Percentiles rank a stretch among this genome's conserved stretches.
Conservation (phyloP, 2,329 filamentous ascomycete genomes). For the Xylariaceae sp. region DNA sequence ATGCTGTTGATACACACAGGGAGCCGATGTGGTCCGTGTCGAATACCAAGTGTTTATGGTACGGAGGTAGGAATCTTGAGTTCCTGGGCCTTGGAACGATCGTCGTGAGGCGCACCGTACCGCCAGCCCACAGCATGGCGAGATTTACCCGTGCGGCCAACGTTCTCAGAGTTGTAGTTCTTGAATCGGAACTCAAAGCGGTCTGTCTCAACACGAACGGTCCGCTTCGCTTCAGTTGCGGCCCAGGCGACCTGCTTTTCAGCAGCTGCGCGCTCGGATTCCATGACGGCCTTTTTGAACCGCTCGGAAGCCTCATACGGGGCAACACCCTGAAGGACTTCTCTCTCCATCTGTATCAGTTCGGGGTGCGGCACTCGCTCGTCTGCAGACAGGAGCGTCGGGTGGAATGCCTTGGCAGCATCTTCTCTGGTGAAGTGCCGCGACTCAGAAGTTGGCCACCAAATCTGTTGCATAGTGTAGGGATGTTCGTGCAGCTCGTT, state of each 20-base stretch:
- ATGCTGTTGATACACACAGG: constrained; percentile 26
- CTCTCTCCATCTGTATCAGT: constrained; percentile 51
- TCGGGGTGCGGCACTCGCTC: constrained; percentile 57
- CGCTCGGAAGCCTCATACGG: constrained; percentile 35
- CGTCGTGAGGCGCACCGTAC: constrained; percentile 58
- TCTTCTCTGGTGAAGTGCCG: constrained; percentile 59
- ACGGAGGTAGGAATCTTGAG: constrained; percentile 64
- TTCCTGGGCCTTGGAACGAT: constrained; percentile 55
- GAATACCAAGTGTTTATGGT: constrained; percentile 35
- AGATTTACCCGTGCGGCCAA: constrained; percentile 49
- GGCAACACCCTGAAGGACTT: constrained; percentile 37
- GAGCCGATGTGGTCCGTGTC: background rate
- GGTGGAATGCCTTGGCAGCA: constrained; percentile 59
- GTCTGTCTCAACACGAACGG: constrained; percentile 43
- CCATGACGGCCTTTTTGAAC: constrained; percentile 37
- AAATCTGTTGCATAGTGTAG: constrained; percentile 59
- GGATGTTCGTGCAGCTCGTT: constrained; percentile 61
- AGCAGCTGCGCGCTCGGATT: constrained; percentile 41
- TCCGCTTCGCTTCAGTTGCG: constrained; percentile 34
- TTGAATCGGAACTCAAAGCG: constrained; percentile 61
- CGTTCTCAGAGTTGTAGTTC: constrained; percentile 52
- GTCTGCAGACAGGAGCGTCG: constrained; percentile 55
- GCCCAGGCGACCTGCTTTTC: constrained; percentile 34
- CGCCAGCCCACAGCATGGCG: constrained; percentile 52
- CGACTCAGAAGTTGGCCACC: constrained; percentile 58